Evolutionary conservation across 345 rosid genomes (phyloP).

Genomic region (Kernera saxatilis): DNA sequence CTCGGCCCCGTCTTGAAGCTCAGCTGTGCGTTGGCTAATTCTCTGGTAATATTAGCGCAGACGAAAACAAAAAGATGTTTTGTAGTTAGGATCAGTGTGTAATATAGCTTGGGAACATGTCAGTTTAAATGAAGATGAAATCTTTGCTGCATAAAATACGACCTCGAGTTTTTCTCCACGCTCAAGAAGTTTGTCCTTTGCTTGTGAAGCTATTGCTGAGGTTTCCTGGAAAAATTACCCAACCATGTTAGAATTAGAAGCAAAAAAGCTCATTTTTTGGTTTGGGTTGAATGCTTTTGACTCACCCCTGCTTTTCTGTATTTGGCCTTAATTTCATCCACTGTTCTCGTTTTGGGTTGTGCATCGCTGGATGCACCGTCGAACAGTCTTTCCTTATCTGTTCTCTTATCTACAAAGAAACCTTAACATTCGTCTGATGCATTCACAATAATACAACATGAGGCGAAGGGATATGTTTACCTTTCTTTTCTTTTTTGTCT

Average conservation of each 20-base stretch:
- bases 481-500: constrained; percentile 40
- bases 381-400: constrained; percentile 57
- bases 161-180: constrained; percentile 86
- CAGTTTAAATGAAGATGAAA: neutral
- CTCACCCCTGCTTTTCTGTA: constrained; percentile 63
- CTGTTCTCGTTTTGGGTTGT: constrained; percentile 62
- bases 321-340: constrained; percentile 82
- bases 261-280: neutral
- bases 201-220: constrained; percentile 61
- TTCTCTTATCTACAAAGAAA: constrained; percentile 43
- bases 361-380: constrained; percentile 55
- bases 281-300: neutral
- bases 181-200: constrained; percentile 69
- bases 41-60: constrained; percentile 35
- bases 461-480: constrained; percentile 24
- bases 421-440: neutral
- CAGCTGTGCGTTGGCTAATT: constrained; percentile 58
- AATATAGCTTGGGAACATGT: neutral
- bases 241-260: constrained; percentile 21
- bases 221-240: constrained; percentile 47
- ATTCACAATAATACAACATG: neutral
- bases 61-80: neutral
- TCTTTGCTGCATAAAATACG: neutral
- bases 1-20: constrained; percentile 76
- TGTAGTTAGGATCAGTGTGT: constrained; percentile 4